phyloP scores from a whole-genome alignment of 2,329 filamentous ascomycete species.

The Knoxdaviesia capensis region DNA sequence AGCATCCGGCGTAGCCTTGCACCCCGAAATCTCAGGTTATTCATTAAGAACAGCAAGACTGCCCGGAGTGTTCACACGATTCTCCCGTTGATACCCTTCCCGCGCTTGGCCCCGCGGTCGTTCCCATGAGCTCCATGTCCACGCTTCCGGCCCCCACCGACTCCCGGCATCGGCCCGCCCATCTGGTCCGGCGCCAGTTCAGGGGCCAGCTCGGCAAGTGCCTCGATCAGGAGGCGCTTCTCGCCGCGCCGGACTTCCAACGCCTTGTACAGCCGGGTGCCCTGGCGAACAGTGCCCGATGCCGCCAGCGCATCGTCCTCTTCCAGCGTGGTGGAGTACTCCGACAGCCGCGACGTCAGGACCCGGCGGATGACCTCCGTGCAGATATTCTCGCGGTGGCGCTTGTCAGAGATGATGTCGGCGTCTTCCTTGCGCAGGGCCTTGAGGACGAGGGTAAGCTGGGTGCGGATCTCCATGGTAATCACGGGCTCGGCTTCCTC shows the following conservation, averaged over 20 bases:
- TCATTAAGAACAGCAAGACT: too few species aligned
- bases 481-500: too few species aligned
- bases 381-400: constrained; percentile 24
- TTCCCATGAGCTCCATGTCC: constrained; percentile 6
- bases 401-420: constrained; percentile 24
- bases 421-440: constrained; percentile 22
- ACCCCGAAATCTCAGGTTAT: too few species aligned
- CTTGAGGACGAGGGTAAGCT: constrained; percentile 29
- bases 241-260: constrained; percentile 50
- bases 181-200: constrained; percentile 6
- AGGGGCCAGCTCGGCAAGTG: constrained; percentile 15
- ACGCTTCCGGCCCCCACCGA: too few species aligned
- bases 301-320: constrained; percentile 20
- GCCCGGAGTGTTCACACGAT: too few species aligned
- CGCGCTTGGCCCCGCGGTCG: constrained; percentile 10
- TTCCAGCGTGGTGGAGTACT: constrained; percentile 21
- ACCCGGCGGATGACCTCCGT: constrained; percentile 18
- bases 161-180: constrained; percentile 1
- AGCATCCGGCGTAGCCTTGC: too few species aligned
- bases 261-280: constrained; percentile 32
- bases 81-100: constrained; percentile 7
- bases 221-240: constrained; percentile 42
- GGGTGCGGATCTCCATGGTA: constrained; percentile 26
- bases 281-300: constrained; percentile 10
- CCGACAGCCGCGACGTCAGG: constrained; percentile 16